A percentile compares a stretch with the other conserved stretches of the same genome.
Evolutionary conservation across 73 alveolate genomes (phyloP).

Genomic region (Breviolum minutum): DNA sequence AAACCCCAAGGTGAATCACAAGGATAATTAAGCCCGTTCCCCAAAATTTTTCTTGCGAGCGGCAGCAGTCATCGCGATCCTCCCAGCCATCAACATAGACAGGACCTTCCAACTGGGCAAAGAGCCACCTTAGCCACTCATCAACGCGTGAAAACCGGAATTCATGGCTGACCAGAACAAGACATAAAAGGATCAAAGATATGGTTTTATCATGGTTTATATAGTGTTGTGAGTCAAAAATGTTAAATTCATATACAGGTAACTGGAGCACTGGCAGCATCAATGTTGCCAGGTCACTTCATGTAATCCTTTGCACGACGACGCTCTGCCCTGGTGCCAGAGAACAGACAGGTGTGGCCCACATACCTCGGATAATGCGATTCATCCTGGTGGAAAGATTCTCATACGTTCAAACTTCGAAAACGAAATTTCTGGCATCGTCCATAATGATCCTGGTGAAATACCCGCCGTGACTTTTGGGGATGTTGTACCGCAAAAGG

Average conservation of each 20-base stretch:
- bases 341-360: slow-evolving; percentile 87
- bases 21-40: neutral
- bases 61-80: slow-evolving; percentile 93
- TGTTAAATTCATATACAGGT: too few relatives aligned
- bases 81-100: slow-evolving; percentile 95
- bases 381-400: too few relatives aligned
- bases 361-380: slow-evolving; percentile 12
- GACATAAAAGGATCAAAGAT: too few relatives aligned
- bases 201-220: too few relatives aligned
- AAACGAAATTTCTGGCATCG: too few relatives aligned
- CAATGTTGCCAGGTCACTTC: slow-evolving; percentile 9
- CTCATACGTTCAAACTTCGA: too few relatives aligned
- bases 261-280: neutral
- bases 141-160: neutral
- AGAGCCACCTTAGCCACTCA: slow-evolving; percentile 48
- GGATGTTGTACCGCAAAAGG: neutral
- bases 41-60: neutral
- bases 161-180: neutral
- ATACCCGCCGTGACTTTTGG: neutral
- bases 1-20: neutral
- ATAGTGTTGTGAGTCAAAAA: too few relatives aligned
- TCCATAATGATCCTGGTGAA: too few relatives aligned
- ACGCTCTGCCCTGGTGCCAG: slow-evolving; percentile 90
- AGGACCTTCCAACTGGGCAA: slow-evolving; percentile 94
- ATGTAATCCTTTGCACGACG: slow-evolving; percentile 95